These are phyloP conservation scores for Puya raimondii DNA, from an alignment of 176 grass and related monocot species.

Conservation along the genomic window DNA sequence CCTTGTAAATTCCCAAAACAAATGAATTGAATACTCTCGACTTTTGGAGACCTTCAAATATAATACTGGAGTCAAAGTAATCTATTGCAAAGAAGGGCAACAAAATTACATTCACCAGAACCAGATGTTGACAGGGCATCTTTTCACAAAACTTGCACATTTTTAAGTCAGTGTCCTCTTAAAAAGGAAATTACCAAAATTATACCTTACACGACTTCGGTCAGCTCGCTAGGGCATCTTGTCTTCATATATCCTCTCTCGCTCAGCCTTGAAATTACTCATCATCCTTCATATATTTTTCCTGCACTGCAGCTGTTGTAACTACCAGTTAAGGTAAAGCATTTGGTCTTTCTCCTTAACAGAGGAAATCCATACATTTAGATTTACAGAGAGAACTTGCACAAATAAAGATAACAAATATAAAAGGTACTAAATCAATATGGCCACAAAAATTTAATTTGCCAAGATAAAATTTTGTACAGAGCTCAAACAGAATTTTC, in stretches of 20 bases:
- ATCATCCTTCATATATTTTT: conserved; percentile 92
- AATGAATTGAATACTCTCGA: neutral
- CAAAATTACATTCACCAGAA: neutral
- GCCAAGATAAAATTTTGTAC: neutral
- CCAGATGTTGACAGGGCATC: neutral
- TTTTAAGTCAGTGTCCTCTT: neutral
- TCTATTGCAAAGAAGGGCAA: neutral
- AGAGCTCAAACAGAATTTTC: neutral
- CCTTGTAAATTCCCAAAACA: neutral
- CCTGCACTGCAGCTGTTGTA: conserved; percentile 90
- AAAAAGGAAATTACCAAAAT: neutral
- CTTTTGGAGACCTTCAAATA: neutral
- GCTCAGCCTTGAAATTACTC: conserved; percentile 16
- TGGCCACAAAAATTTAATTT: neutral
- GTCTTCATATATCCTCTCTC: neutral
- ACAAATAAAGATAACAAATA: too few relatives aligned
- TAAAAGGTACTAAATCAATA: neutral
- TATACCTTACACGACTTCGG: neutral
- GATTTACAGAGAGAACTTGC: too few relatives aligned
- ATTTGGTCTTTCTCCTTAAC: neutral
- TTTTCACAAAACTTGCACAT: neutral
- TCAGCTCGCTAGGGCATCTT: neutral
- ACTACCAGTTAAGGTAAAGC: conserved; percentile 40
- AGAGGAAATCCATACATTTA: neutral
- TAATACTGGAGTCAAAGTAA: neutral